Evolutionary conservation across 768 basidiomycete species (phyloP).

Genomic region (Russula sp.): DNA sequence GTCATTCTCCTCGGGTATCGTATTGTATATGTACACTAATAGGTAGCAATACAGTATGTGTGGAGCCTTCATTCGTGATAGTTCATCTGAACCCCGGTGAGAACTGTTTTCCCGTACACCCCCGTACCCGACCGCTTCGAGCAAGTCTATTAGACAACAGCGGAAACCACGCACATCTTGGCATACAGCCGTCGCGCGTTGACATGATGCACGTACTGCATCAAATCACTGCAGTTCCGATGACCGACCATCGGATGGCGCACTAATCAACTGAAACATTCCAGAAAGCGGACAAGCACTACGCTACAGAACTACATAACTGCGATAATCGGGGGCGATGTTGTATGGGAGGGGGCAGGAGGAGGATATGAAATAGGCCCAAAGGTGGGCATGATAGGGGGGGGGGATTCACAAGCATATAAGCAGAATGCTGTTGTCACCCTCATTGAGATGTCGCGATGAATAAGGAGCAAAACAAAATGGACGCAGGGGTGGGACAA

Average conservation of each 20-base stretch:
- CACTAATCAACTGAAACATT: conserved; percentile 14
- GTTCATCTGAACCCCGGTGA: no score
- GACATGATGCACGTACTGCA: not conserved
- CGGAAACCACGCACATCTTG: conserved; percentile 4
- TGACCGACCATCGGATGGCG: not conserved
- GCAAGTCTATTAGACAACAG: not conserved
- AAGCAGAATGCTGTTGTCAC: not conserved
- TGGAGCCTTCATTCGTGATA: not conserved
- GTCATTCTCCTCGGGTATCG: not conserved
- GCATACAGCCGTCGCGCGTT: not conserved
- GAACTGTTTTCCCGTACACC: not conserved
- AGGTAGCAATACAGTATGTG: not conserved
- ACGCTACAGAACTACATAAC: conserved; percentile 31
- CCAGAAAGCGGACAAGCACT: conserved; percentile 23
- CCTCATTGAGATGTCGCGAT: conserved; percentile 23
- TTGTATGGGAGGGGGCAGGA: conserved; percentile 18
- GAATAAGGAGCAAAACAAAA: conserved; percentile 24
- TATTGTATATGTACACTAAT: not conserved
- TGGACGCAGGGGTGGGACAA: conserved; percentile 14
- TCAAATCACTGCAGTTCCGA: not conserved
- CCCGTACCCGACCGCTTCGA: not conserved
- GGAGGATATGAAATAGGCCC: not conserved
- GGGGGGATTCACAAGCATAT: conserved; percentile 13
- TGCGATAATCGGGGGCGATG: conserved; percentile 21
- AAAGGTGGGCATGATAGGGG: conserved; percentile 14